Base-by-base conservation (phyloP, 78 protist genomes). In the Anaeramoeba flamelloides region DNA sequence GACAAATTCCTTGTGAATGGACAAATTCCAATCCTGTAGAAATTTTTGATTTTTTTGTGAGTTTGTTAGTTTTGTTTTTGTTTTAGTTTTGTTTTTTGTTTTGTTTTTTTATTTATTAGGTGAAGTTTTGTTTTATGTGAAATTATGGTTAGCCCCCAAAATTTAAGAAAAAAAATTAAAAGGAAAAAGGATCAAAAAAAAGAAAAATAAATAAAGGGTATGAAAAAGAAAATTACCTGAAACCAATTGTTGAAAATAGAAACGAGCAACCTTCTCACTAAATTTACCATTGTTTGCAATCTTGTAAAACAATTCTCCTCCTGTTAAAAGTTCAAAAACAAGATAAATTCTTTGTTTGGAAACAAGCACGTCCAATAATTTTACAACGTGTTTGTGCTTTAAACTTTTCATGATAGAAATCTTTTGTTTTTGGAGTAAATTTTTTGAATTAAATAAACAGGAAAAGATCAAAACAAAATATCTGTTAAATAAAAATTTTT, bases 221-320 rank as follows among this genome's bases (percentile, higher is more conserved):
- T 53, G 8, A 26, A 26, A 53, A 53, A 26, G 8, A 17, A 53
- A 26, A 26, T 53, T 53, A n/a, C 86, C 82, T 2, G 39, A 4
- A 2, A 79, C 17, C 12, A 83, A 79, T 79, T 83, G 83, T 36
- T 75, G 86, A 34, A 83, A 83, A 41, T 83, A 83, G n/a, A 1
- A 0, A 33, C 86, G 80, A 40, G 82, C 76, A 2, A 53, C 39
- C 0, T 30, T 22, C 39, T 83, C 86, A 79, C 26, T 36, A 40
- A 83, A 79, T 22, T 82, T 40, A n/a, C 85, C 85, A 37, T 74
- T 12, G 22, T 2, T 0, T 53, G 34, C 84, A 4, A 83, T 77
- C 39, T 83, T 83, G 74, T 83, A 80, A n/a, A 83, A 83, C 41
- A 83, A 82, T 82, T 83, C 86, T 30, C 86, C 86, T n/a, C 86